These are phyloP conservation scores for Phytophthora citricola DNA, from an alignment of 352 stramenopile genomes.

Conservation along the genomic window DNA sequence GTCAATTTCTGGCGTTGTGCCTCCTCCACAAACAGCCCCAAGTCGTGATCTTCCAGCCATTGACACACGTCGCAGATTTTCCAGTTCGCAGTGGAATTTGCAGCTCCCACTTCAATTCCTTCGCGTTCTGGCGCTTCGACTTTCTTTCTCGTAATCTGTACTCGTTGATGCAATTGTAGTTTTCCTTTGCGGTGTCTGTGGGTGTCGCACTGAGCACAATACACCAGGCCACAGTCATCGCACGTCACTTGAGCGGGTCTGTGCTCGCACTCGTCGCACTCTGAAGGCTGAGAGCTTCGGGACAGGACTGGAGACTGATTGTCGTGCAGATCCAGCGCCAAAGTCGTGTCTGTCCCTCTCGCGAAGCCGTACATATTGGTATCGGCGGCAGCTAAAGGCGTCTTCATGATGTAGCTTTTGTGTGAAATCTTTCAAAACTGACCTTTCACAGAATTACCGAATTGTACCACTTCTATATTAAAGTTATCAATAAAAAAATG, in stretches of 20 bases:
- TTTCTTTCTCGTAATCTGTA: slow-evolving; percentile 20
- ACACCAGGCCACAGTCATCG: slow-evolving; percentile 77
- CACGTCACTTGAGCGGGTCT: slow-evolving; percentile 53
- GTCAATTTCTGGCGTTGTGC: slow-evolving; percentile 51
- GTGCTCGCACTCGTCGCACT: slow-evolving; percentile 82
- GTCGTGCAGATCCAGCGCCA: slow-evolving; percentile 28
- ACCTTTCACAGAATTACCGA: background rate
- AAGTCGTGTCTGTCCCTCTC: slow-evolving; percentile 36
- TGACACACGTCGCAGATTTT: slow-evolving; percentile 50
- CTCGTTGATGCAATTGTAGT: slow-evolving; percentile 70
- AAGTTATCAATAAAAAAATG: no score
- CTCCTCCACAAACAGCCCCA: slow-evolving; percentile 65
- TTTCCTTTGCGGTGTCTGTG: slow-evolving; percentile 85
- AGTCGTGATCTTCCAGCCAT: slow-evolving; percentile 68
- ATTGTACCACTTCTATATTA: no score
- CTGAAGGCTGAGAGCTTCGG: slow-evolving; percentile 4
- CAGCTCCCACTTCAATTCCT: slow-evolving; percentile 8
- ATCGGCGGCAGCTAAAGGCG: slow-evolving; percentile 18
- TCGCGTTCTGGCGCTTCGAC: slow-evolving; percentile 10
- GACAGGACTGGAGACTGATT: slow-evolving; percentile 21
- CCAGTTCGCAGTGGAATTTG: slow-evolving; percentile 32
- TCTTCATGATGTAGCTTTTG: slow-evolving; percentile 28
- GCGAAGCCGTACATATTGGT: slow-evolving; percentile 55
- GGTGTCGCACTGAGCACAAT: slow-evolving; percentile 71
- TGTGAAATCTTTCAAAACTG: slow-evolving; percentile 8